Evolutionary conservation across 2,329 filamentous ascomycete species (phyloP), one percentile per base, ranked within the genome.

Genomic region (Alternaria ventricosa): DNA sequence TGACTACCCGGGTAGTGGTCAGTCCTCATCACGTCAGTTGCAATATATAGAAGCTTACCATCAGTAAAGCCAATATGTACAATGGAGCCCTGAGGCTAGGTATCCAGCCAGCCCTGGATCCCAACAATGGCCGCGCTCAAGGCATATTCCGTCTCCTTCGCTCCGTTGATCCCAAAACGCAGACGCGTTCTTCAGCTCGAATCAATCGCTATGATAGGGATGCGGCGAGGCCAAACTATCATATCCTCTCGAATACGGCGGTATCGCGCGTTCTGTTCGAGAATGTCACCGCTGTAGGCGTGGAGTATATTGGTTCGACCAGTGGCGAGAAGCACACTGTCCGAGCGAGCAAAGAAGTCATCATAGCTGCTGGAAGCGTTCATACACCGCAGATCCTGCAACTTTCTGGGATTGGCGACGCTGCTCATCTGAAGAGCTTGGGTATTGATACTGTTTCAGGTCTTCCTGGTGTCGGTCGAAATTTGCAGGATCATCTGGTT

Each of bases 371-470:
- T 1, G 89, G 89, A 2, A 84, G 81, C 27, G 79, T 90, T 18
- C 82, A 88, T 63, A 87, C 88, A 0, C 88, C 89, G 0, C 87
- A 89, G 71, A 76, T 91, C 5, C 81, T 91, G 3, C 88, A 90
- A 66, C 79, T 89, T 2, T 89, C 87, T 0, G 88, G 89, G 0
- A 83, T 91, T 43, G 89, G 89, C 5, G 8, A 64, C 10, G 27
- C 30, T 6, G 23, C 12, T 4, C 51, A 56, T 3, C 60, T 76
- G 3, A 30, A 65, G 30, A 54, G 11, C 2, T 58, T 69, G 8
- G 66, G 62, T 10, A 71, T 78, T 12, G 15, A 62, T 1, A 43
- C 63, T 1, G 46, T 71, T 18, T 55, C 69, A 2, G 67, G 74
- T 43, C 60, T 76, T 6, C 72, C 71, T 3, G 75, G 73, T 7